Base-by-base conservation (phyloP, 2,329 filamentous ascomycete genomes). In the Colletotrichum cereale region DNA sequence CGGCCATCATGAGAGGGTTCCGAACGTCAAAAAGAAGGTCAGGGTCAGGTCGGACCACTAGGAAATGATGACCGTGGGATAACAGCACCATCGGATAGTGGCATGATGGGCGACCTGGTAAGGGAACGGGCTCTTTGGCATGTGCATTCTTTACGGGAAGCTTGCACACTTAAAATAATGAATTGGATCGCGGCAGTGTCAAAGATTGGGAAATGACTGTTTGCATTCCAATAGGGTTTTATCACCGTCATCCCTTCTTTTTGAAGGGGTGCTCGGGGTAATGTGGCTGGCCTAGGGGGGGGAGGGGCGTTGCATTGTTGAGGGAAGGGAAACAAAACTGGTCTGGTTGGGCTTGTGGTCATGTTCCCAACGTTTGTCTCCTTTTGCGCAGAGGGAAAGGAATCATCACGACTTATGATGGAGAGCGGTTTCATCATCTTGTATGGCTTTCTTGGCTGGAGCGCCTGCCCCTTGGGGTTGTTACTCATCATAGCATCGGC, bases 401-500 rank as follows among this genome's bases (percentile, higher is more conserved):
- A 31, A 60, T 68, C 58, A 68, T 68, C 58, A 68, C 68, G 68
- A 68, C 47, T 71, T 61, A 68, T 50, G 68, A 71, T 50, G 68
- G 64, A 61, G 67, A 56, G 38, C 34, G 53, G 44, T 34, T 18
- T 47, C 38, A 24, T 66, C 56, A 12, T 47, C 21, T 47, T 56
- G 63, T 52, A 68, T 44, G 65, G 53, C 65, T 67, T 52, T 63
- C 47, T 55, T 71, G 65, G 60, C 57, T 58, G 65, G 47, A 71
- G 50, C 65, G 44, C 26, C 58, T 60, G 55, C 26, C 58, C 58
- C 38, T 68, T 47, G 61, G 48, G 65, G 26, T 64, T 71, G 68
- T 26, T 60, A 55, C 68, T 60, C 68, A 68, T 63, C 70, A 72
- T 72, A 72, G 70, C 70, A 72, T 66, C 67, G 70, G 70, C 70